Evolutionary conservation across 805 yeast genomes (phyloP), one percentile per base, ranked within the genome.

Genomic region (Wickerhamiella siamensis): DNA sequence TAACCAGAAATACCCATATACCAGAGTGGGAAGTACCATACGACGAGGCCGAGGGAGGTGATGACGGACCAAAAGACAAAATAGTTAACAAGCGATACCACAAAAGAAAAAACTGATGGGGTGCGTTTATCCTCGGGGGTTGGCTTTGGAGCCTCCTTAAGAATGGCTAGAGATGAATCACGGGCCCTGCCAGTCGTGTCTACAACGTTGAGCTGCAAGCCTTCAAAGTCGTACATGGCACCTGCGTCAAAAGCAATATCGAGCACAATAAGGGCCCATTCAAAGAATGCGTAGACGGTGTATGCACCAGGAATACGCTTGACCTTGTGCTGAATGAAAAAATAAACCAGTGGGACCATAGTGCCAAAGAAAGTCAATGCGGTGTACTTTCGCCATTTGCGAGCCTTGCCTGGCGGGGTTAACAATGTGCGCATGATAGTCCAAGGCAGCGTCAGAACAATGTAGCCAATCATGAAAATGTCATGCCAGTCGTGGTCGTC

Each of bases 1-100:
- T 82, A 87, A 3, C 98, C 98, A 2, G 94, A 81, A 43, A 91
- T 79, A 5, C 96, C 97, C 96, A 91, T 86, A 57, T 81, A 74
- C 98, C 98, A 91, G 47, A 91, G 67, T 9, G 98, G 98, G 69
- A 91, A 91, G 64, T 83, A 83, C 98, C 98, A 91, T 39, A 91
- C 77, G 55, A 91, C 77, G 43, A 91, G 71, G 35, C 84, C 79
- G 45, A 91, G 65, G 0, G 95, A 74, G 3, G 97, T 81, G 34
- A 75, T 48, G 18, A 77, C 77, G 0, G 96, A 70, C 95, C 96
- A 91, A 58, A 83, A 83, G 43, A 83, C 67, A 56, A 75, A 78
- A 3, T 88, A 70, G 56, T 87, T 86, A 53, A 74, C 55, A 14
- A 69, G 47, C 18, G 57, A 54, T 2, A 60, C 51, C 14, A 48